phyloP scores from a whole-genome alignment of 768 basidiomycete genomes.

The Candolleomyces efflorescens region DNA sequence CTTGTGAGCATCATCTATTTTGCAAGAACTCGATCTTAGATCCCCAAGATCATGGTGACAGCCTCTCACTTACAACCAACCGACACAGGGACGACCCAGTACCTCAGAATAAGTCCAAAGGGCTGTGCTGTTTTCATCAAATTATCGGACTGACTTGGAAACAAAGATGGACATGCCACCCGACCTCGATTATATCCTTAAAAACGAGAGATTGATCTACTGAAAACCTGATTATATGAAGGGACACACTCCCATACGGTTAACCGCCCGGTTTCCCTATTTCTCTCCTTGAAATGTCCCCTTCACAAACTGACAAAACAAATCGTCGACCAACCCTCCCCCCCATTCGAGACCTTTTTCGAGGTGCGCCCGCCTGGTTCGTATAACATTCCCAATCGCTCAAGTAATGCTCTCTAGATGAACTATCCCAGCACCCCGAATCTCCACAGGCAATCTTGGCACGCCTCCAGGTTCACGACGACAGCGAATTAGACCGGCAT shows the following conservation, averaged over 20 bases:
- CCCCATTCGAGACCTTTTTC: conserved; percentile 65
- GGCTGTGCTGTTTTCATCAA: conserved; percentile 12
- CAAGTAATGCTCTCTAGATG: conserved; percentile 30
- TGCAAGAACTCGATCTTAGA: conserved; percentile 9
- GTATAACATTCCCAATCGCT: conserved; percentile 4
- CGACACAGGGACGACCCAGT: background rate
- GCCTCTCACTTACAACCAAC: background rate
- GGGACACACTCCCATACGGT: background rate
- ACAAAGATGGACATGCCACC: conserved; percentile 7
- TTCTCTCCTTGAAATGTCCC: conserved; percentile 4
- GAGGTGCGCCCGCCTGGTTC: conserved; percentile 33
- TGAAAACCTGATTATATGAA: conserved; percentile 1
- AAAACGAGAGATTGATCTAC: background rate
- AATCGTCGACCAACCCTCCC: conserved; percentile 56
- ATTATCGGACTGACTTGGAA: conserved; percentile 4
- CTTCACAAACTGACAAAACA: background rate
- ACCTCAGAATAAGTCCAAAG: background rate
- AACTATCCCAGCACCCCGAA: conserved; percentile 40
- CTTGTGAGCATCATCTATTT: background rate
- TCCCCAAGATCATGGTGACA: conserved; percentile 3
- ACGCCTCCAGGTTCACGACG: conserved; percentile 38
- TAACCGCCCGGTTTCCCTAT: conserved; percentile 5
- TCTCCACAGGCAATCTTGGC: conserved; percentile 39
- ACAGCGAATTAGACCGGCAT: conserved; percentile 18
- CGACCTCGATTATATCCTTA: conserved; percentile 1